Evolutionary conservation across 2,329 filamentous ascomycete species (phyloP), one percentile per base, ranked within the genome.

Genomic region (Pseudocercospora fuligena): DNA sequence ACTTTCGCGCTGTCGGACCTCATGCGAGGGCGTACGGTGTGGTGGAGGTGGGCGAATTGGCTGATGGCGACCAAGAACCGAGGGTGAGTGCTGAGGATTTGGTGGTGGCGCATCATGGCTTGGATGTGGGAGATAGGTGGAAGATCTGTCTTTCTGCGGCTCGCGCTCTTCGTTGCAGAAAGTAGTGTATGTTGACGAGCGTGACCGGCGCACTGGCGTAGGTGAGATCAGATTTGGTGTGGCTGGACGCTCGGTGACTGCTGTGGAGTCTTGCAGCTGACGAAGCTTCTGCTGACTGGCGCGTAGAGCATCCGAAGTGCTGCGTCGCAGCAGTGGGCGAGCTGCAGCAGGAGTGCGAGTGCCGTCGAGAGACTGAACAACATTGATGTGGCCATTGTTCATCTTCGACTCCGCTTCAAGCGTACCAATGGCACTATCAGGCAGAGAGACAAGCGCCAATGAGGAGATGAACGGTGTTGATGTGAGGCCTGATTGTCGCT

Each of bases 1-100:
- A 16, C 51, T 46, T 21, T 65, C 66, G 27, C 66, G 62, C 11
- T 64, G 62, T 31, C 60, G 54, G n/a, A 59, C 36, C 19, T 64
- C 61, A 25, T 58, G 56, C 8, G 43, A 40, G 1, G 40, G 21
- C 16, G 29, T 60, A 12, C 62, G 62, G 16, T 25, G 54, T 7
- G 25, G 54, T 16, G 53, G 40, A n/a, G 40, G 43, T 3, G 40
- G 59, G 1, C 40, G 57, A 3, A 16, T 12, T 21, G 23, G 59
- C 1, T 33, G 59, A 3, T 25, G 43, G 31, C 43, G 56, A 5
- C 29, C n/a, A n/a, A 58, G 56, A n/a, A 40, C n/a, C 31, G 59
- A 49, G 21, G 27, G 23, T 6, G 59, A 49, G 43, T 33, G 40
- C 14, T 21, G 12, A 40, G 59, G 16, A 19, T 16, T 5, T 29